Evolutionary conservation across 2,329 filamentous ascomycete species (phyloP), one percentile per base, ranked within the genome.

Genomic region (Aspergillus sp.): DNA sequence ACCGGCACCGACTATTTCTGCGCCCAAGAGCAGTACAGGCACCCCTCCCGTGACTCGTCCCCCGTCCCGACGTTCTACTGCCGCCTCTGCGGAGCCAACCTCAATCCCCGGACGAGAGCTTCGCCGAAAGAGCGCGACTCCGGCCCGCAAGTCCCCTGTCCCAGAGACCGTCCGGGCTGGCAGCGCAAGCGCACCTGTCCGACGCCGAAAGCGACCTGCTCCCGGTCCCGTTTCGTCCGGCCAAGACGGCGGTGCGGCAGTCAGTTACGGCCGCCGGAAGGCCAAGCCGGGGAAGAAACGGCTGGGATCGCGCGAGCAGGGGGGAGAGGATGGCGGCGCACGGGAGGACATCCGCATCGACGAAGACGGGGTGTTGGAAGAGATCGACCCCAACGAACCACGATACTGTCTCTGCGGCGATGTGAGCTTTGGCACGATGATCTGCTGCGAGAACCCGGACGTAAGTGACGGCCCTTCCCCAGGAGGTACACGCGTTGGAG

Each of bases 381-480:
- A 78, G 57, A 80, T 86, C 52, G 83, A 86, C 64, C 81, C 82
- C 0, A 76, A 85, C 51, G 84, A 87, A 67, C 79, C 81, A 14
- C 72, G 80, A n/a, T 87, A 87, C 64, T 87, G 84, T 64, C 67
- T 85, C 40, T 87, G 84, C 61, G 80, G 80, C 36, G 82, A 86
- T 59, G 82, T 87, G 16, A 85, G 81, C 60, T 86, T 79, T 62
- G 84, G 84, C 25, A 79, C 78, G 34, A 87, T 87, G 84, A 83
- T 87, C 54, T 81, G 78, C 41, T 87, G 84, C 63, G 84, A 87
- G 60, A 83, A 85, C 60, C 78, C 79, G 48, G 80, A 84, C 61
- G 79, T 81, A 66, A 57, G 68, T 63, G 45, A 65, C 46, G 23
- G 51, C 36, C 21, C 48, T 38, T n/a, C 14, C 34, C 34, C 34